phyloP scores from a whole-genome alignment of 225 moss, liverwort and hornwort species.

The Pseudisothecium myosuroides region DNA sequence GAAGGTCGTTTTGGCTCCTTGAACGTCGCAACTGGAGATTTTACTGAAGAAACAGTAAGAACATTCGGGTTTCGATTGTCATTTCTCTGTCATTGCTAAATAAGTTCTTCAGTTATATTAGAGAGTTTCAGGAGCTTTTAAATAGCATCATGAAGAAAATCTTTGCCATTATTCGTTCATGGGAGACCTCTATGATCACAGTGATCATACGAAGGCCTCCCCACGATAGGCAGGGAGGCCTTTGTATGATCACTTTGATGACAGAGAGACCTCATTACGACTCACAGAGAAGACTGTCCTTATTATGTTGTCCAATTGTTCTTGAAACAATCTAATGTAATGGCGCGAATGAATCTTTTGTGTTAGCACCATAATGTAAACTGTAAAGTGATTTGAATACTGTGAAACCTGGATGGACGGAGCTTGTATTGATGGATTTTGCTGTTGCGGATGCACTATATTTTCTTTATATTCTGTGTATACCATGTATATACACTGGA shows the following conservation, averaged over 20 bases:
- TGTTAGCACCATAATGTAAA: neutral
- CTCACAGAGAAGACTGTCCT: neutral
- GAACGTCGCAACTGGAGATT: slow-evolving; percentile 37
- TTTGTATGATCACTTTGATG: neutral
- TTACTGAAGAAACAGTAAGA: slow-evolving; percentile 76
- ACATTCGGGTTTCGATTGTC: neutral
- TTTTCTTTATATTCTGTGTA: neutral
- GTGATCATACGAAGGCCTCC: neutral
- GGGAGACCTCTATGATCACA: neutral
- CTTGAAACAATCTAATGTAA: neutral
- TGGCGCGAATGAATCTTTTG: neutral
- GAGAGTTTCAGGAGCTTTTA: neutral
- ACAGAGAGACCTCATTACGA: neutral
- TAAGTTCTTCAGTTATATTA: neutral
- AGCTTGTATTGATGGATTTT: neutral
- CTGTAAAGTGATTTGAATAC: neutral
- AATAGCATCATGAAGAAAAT: neutral
- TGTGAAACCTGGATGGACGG: neutral
- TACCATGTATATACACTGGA: neutral
- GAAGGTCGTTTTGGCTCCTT: slow-evolving; percentile 59
- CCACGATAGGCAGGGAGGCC: neutral
- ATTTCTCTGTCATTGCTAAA: neutral
- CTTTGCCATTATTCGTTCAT: neutral
- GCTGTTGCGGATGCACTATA: neutral
- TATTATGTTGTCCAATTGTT: neutral